Base-by-base conservation (phyloP, 768 basidiomycete species). In the Auriculariales sp. region DNA sequence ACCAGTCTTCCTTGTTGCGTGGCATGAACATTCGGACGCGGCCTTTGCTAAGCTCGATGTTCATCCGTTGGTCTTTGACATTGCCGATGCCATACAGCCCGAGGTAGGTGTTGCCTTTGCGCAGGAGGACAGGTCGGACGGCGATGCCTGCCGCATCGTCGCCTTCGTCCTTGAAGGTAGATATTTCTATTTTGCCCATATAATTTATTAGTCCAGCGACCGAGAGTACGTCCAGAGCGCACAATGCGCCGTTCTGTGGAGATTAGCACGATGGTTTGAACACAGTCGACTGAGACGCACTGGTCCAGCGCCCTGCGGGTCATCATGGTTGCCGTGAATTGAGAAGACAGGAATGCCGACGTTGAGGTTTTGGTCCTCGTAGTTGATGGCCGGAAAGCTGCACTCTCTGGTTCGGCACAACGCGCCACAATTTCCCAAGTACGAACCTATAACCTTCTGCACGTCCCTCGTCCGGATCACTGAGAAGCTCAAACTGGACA, bases 251-350 rank as follows among this genome's bases (percentile, higher is more conserved):
- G 69, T 92, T 84, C 90, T 94, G 54, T 7, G 6, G 12, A 24
- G 24, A 46, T 28, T 17, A 24, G 30, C 14, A 24, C 27, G 33
- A n/a, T 30, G 17, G 14, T 10, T 28, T 3, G 48, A 9, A 54
- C 32, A 50, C 34, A 31, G 32, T 3, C 11, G 50, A 22, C 17
- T 9, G 32, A 47, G 10, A 66, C 87, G 53, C 58, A 91, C 92
- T 7, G 85, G 73, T 3, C 93, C 92, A 19, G 91, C 83, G 17
- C 95, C 95, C 66, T 98, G 95, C 29, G 95, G 95, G 58, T 99
- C 95, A 59, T 99, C 95, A 64, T 99, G 95, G 60, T 99, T 99
- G 35, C 95, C 95, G 59, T 99, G 95, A 47, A 99, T 98, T 0
- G 94, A 97, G 66, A 99, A 99, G 27, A 98, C 86, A 3, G 95